Base-by-base conservation (phyloP, 495 filamentous ascomycete species). In the Hypoxylon fragiforme region DNA sequence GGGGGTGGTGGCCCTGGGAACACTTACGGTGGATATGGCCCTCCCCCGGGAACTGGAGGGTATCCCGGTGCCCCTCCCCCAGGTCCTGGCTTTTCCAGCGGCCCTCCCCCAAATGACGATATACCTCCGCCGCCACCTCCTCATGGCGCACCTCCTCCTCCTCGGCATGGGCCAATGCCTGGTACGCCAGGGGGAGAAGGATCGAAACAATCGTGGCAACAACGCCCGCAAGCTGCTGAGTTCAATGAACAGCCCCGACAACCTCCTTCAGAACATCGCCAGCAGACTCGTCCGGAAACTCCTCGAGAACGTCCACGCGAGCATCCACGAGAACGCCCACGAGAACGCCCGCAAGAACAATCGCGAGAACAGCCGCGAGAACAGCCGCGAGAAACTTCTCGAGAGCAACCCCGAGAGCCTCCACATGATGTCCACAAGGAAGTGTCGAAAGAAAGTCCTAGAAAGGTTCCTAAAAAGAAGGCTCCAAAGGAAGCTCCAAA, bases 161-260 rank as follows among this genome's bases (percentile, higher is more conserved):
- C 74, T 21, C 68, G 69, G 11, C 63, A 68, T 6, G 64, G 68
- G 0, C 66, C 68, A 3, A 42, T 65, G 11, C 62, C 56, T 9
- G 67, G 72, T 14, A 28, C 52, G 0, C 62, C 69, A 3, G 56
- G 63, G 15, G 46, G 54, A 6, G 70, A 69, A 16, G 37, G 64
- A 35, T 63, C 74, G 2, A 59, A 75, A 34, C 56, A 73, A 53
- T 71, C 75, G 5, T 77, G 76, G 78, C 70, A 78, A 39, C 60
- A 71, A 34, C 63, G 69, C 21, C 68, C 76, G 7, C 56, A 64
- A 30, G 44, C 51, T 40, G 42, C 60, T 53, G 15, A 61, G 38
- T 5, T 42, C 50, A 3, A 51, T 55, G 14, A 67, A 54, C 40
- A 18, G 51, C 15, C 64, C 6, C 38, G 42, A 13, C 47, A 56